Evolutionary conservation across 441 rosid genomes (phyloP), one percentile per base, ranked within the genome.

Genomic region (Bocquillonia castaneifolia): DNA sequence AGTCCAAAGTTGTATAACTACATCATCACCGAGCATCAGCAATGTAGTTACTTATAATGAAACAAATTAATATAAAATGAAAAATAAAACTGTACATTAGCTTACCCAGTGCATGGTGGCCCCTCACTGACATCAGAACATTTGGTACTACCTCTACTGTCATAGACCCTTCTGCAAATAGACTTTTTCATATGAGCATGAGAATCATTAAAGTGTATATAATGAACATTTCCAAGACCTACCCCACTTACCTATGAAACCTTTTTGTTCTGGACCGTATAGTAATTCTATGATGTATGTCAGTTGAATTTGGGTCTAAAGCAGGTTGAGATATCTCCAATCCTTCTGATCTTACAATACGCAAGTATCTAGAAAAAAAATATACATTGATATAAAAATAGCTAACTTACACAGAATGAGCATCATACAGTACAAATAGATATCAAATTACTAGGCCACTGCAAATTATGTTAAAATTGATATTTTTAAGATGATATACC

Each of bases 241-340:
- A 65, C 32, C 15, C 5, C 42, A 44, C 40, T 73, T 64, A 92
- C 98, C 94, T 87, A 55, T 94, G 99, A 77, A 88, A 61, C 66
- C 63, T 86, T 75, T 87, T 90, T 23, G 75, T 70, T 77, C 82
- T 87, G 10, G 96, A 76, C 26, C 97, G 92, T 39, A 88, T 74
- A 32, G 99, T 94, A 60, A 94, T 87, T 72, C 95, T 85, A 77
- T 94, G 99, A 76, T 92, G 99, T 76, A 92, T 92, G 70, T 83
- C 93, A 5, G 89, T 86, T 13, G 98, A 94, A 79, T 94, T 88
- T 28, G 86, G 88, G 72, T 88, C 93, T 73, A 94, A 80, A 70
- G 97, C 99, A 20, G 99, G 99, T 78, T 94, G 99, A 63, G 99
- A 94, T 84, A 94, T 94, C 85, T 94, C 96, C 47, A 94, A 66